Conservation (phyloP, 1,284 basidiomycete genomes). For the Leccinum fallax region DNA sequence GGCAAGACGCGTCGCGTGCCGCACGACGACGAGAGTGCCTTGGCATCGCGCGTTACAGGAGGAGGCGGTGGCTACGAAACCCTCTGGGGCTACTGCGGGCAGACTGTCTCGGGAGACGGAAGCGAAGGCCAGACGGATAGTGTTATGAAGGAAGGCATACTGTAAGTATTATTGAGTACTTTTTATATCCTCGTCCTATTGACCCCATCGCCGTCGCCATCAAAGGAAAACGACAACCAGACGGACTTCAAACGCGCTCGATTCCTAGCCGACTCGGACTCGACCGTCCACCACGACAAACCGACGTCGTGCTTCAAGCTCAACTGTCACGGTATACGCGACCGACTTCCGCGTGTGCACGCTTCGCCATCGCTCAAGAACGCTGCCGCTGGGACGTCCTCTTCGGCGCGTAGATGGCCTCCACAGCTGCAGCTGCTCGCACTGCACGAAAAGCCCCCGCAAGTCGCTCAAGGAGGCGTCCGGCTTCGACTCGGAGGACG, state of each 20-base stretch:
- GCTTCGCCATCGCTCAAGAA: constrained; percentile 10
- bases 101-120: constrained; percentile 69
- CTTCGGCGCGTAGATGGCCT: constrained; percentile 24
- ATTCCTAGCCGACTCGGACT: constrained; percentile 62
- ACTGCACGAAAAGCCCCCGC: constrained; percentile 27
- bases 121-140: constrained; percentile 83
- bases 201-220: not conserved
- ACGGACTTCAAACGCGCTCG: constrained; percentile 72
- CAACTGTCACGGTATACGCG: constrained; percentile 52
- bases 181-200: not conserved
- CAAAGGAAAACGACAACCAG: constrained; percentile 36
- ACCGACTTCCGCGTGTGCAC: constrained; percentile 29
- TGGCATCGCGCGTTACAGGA: constrained; percentile 45
- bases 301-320: constrained; percentile 57
- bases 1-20: constrained; percentile 55
- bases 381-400: constrained; percentile 6
- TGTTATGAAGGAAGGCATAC: constrained; percentile 82
- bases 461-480: constrained; percentile 25
- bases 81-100: constrained; percentile 70
- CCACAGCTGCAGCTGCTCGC: constrained; percentile 5
- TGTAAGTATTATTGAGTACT: constrained; percentile 39
- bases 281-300: constrained; percentile 66
- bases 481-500: constrained; percentile 23
- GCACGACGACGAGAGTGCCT: constrained; percentile 57
- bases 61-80: constrained; percentile 48